Base-by-base conservation (phyloP, 164 flowering plant genomes). In the Cinnamomum chago region DNA sequence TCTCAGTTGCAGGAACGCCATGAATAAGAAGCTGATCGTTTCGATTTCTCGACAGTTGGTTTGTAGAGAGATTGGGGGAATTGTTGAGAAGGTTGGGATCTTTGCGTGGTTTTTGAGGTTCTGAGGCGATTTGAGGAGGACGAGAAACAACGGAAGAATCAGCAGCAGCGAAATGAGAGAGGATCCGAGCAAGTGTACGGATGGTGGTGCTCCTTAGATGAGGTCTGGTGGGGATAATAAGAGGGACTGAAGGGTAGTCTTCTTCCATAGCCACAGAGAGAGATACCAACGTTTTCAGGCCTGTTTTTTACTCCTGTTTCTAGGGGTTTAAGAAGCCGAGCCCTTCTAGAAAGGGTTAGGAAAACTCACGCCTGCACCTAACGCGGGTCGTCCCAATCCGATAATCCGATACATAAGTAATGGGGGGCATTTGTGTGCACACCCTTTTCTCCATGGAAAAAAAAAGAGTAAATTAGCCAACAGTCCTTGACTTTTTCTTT, bases 181-280 rank as follows among this genome's bases (percentile, higher is more conserved):
- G 52, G 67, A 87, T 79, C 30, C 65, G 84, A 62, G 81, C 52
- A 5, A 87, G 71, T 15, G 82, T 60, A 4, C 68, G 47, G 70
- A 76, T 79, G 9, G 90, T 87, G 69, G 78, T 68, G 76, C 92
- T 88, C 79, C 74, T 80, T 71, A 86, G 87, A 47, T 75, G 88
- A 62, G 84, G 72, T 66, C 82, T 72, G 0, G 86, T 81, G 58
- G 20, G 72, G 33, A 51, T 15, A 18, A 20, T 5, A 30, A 33
- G 24, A 24, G 67, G 28, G 6, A 25, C 3, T n/a, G 33, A 4
- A 25, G 67, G 24, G 23, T 2, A 12, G 25, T n/a, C 22, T 25
- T 64, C 67, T 24, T 25, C 67, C 67, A 64, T 64, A 2, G 33
- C 12, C 23, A 11, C 1, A n/a, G 22, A 60, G 24, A 35, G 9